Evolutionary conservation across 345 rosid genomes (phyloP).

Genomic region (Gynandropsis gynandra): DNA sequence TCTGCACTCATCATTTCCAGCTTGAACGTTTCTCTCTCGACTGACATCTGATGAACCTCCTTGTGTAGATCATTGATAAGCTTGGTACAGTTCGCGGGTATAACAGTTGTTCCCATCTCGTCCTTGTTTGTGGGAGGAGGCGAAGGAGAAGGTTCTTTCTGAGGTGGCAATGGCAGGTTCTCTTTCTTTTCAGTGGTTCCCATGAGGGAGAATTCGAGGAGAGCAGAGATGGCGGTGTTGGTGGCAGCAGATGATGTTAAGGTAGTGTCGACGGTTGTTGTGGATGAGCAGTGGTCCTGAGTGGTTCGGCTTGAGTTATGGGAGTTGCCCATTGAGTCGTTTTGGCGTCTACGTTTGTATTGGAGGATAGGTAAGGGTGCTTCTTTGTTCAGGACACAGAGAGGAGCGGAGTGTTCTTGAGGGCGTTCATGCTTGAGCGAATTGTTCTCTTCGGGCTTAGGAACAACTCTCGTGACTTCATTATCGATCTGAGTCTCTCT

Average conservation of each 20-base stretch:
- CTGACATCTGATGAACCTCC: constrained; percentile 46
- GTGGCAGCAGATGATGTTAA: constrained; percentile 40
- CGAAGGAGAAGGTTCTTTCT: neutral
- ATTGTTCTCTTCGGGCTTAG: constrained; percentile 13
- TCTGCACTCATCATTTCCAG: constrained; percentile 52
- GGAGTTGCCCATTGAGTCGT: constrained; percentile 35
- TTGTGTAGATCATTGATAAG: constrained; percentile 45
- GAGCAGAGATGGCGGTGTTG: constrained; percentile 60
- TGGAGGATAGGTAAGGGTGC: constrained; percentile 57
- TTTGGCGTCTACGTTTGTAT: constrained; percentile 64
- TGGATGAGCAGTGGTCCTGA: constrained; percentile 63
- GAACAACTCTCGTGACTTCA: constrained; percentile 5
- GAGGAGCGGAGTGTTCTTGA: constrained; percentile 31
- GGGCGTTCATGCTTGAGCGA: constrained; percentile 19
- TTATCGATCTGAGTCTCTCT: constrained; percentile 25
- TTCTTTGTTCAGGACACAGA: constrained; percentile 47
- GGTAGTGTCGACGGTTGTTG: constrained; percentile 48
- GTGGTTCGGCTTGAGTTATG: constrained; percentile 50
- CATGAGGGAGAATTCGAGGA: constrained; percentile 76
- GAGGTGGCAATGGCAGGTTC: neutral
- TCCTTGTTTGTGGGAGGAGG: neutral
- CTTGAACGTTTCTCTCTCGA: constrained; percentile 44
- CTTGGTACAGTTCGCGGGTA: constrained; percentile 9
- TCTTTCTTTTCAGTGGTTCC: constrained; percentile 25
- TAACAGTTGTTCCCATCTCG: no score